A percentile compares a stretch with the other conserved stretches of the same genome.
phyloP scores from a whole-genome alignment of 352 stramenopile genomes.

The Heterotrichella gracilis region DNA sequence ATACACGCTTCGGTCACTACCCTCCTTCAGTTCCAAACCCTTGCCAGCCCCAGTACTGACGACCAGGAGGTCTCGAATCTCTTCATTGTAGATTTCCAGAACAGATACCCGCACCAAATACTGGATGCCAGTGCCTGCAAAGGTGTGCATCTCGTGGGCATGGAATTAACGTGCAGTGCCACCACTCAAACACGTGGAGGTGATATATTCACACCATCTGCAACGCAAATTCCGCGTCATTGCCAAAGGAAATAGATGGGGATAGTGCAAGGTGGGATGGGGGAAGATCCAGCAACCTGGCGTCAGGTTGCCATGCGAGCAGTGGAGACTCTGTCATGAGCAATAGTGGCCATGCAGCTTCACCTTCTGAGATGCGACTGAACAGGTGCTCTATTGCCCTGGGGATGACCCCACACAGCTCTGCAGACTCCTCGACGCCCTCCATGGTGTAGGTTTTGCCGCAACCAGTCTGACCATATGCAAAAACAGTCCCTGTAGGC shows the following conservation, averaged over 20 bases:
- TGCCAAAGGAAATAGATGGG: too few relatives aligned
- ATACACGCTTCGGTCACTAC: slow-evolving; percentile 58
- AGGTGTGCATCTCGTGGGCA: too few relatives aligned
- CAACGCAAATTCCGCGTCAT: too few relatives aligned
- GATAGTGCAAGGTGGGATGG: too few relatives aligned
- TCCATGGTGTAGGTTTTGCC: slow-evolving; percentile 51
- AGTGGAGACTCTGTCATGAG: too few relatives aligned
- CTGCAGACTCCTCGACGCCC: slow-evolving; percentile 40
- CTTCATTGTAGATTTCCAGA: slow-evolving; percentile 88
- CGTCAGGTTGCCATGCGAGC: too few relatives aligned
- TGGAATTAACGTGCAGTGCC: too few relatives aligned
- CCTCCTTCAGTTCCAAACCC: slow-evolving; percentile 67
- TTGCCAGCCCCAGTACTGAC: too few relatives aligned
- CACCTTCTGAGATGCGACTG: slow-evolving; percentile 57
- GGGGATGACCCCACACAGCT: slow-evolving; percentile 63
- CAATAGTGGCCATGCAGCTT: too few relatives aligned
- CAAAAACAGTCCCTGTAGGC: slow-evolving; percentile 83
- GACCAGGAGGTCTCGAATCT: slow-evolving; percentile 62
- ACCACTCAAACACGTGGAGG: too few relatives aligned
- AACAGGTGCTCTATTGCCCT: slow-evolving; percentile 75
- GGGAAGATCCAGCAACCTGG: too few relatives aligned
- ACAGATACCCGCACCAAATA: slow-evolving; percentile 72
- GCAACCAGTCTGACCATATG: slow-evolving; percentile 57
- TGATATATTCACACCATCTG: too few relatives aligned
- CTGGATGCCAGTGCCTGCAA: slow-evolving; percentile 40